Percentiles rank a stretch among this genome's conserved stretches.
These are phyloP conservation scores for Fomitiporia mediterranea DNA, from an alignment of 1,284 basidiomycete genomes.

Conservation along the genomic window DNA sequence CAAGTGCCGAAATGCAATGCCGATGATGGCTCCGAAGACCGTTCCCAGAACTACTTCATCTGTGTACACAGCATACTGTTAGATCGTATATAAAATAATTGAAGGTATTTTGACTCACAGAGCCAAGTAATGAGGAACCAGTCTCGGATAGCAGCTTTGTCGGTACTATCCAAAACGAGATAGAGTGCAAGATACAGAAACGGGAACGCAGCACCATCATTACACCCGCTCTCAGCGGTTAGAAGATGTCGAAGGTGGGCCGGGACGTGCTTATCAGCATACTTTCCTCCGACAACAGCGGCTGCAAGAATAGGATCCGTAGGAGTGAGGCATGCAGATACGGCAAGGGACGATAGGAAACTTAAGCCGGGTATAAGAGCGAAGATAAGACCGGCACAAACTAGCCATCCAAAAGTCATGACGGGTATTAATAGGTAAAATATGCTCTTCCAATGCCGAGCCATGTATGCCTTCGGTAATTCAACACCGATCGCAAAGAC, in stretches of 20 bases:
- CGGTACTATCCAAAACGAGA: conserved; percentile 68
- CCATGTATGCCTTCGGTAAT: conserved; percentile 90
- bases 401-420: conserved; percentile 94
- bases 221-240: conserved; percentile 90
- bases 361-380: conserved; percentile 82
- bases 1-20: conserved; percentile 82
- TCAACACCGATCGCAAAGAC: conserved; percentile 99
- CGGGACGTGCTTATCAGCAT: conserved; percentile 97
- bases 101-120: conserved; percentile 45
- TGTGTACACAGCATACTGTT: conserved; percentile 24
- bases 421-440: conserved; percentile 84
- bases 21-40: conserved; percentile 75
- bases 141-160: conserved; percentile 65
- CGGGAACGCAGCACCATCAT: conserved; percentile 95
- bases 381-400: conserved; percentile 85
- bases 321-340: conserved; percentile 93
- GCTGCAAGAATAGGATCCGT: conserved; percentile 94
- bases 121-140: conserved; percentile 87
- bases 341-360: conserved; percentile 83
- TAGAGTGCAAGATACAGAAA: conserved; percentile 94
- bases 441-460: conserved; percentile 85
- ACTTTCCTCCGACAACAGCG: conserved; percentile 93
- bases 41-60: conserved; percentile 85
- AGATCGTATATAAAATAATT: not conserved
- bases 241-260: conserved; percentile 89